These are phyloP conservation scores for Pseudognaphalium luteoalbum DNA, from an alignment of 129 eudicot species.

Conservation along the genomic window DNA sequence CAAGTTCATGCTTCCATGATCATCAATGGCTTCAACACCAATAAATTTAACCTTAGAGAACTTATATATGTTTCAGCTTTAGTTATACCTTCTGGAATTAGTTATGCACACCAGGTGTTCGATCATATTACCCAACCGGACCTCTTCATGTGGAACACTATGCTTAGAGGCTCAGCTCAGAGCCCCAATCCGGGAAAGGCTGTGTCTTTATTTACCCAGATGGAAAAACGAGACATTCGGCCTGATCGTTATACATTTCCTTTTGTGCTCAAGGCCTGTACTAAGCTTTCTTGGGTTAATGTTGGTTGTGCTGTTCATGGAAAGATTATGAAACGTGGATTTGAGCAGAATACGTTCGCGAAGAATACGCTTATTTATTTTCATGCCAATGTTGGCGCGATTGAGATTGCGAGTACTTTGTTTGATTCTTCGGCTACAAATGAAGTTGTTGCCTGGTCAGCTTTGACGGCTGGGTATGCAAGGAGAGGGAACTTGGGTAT, in stretches of 20 bases:
- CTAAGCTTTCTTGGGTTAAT: slow-evolving; percentile 60
- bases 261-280: slow-evolving; percentile 71
- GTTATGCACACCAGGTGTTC: slow-evolving; percentile 79
- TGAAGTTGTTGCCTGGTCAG: slow-evolving; percentile 85
- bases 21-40: slow-evolving; percentile 61
- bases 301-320: slow-evolving; percentile 62
- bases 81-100: slow-evolving; percentile 45
- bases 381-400: slow-evolving; percentile 67
- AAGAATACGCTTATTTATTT: slow-evolving; percentile 67
- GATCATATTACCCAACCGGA: slow-evolving; percentile 63
- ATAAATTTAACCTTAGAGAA: slow-evolving; percentile 44
- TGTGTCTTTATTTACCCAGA: slow-evolving; percentile 47
- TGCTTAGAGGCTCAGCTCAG: slow-evolving; percentile 88
- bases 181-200: slow-evolving; percentile 55
- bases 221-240: slow-evolving; percentile 46
- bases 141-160: slow-evolving; percentile 74
- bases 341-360: slow-evolving; percentile 51
- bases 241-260: slow-evolving; percentile 85
- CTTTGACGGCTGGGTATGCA: slow-evolving; percentile 77
- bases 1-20: slow-evolving; percentile 62
- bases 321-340: slow-evolving; percentile 56
- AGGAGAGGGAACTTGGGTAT: slow-evolving; percentile 60
- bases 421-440: slow-evolving; percentile 49
- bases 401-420: slow-evolving; percentile 49
- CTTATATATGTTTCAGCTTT: slow-evolving; percentile 55